These are phyloP conservation scores for Trichoderma sp. DNA, from an alignment of 2,329 filamentous ascomycete genomes.

Conservation along the genomic window DNA sequence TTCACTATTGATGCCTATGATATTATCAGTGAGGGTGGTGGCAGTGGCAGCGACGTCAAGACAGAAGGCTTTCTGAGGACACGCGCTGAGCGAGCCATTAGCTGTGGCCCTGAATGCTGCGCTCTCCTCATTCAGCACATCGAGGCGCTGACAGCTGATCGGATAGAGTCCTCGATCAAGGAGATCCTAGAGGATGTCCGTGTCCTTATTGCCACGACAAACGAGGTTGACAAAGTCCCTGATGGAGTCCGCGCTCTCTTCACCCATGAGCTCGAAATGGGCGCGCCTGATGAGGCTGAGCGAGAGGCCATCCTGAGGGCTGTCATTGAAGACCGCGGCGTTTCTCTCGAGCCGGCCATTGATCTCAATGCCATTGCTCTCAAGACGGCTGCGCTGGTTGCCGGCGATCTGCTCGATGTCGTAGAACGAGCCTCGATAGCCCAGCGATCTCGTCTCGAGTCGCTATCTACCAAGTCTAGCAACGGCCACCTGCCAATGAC, in stretches of 20 bases:
- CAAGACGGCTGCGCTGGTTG: constrained; percentile 93
- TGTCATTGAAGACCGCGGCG: constrained; percentile 71
- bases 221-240: constrained; percentile 90
- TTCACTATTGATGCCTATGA: constrained; percentile 91
- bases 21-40: constrained; percentile 80
- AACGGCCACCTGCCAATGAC: constrained; percentile 49
- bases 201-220: constrained; percentile 89
- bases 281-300: constrained; percentile 86
- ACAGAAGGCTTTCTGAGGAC: constrained; percentile 88
- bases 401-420: constrained; percentile 90
- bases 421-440: constrained; percentile 85
- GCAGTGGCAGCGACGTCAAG: constrained; percentile 86
- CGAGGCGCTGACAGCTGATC: constrained; percentile 85
- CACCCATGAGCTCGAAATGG: constrained; percentile 92
- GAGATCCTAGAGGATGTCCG: constrained; percentile 77
- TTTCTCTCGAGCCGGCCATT: constrained; percentile 77
- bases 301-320: constrained; percentile 81
- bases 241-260: constrained; percentile 88
- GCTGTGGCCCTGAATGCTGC: constrained; percentile 80
- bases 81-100: constrained; percentile 81
- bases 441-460: constrained; percentile 70
- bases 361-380: constrained; percentile 82
- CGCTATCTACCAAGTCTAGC: constrained; percentile 55
- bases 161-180: constrained; percentile 81
- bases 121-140: constrained; percentile 84